phyloP scores from a whole-genome alignment of 2,329 filamentous ascomycete genomes.

The Sphaerulina musiva region DNA sequence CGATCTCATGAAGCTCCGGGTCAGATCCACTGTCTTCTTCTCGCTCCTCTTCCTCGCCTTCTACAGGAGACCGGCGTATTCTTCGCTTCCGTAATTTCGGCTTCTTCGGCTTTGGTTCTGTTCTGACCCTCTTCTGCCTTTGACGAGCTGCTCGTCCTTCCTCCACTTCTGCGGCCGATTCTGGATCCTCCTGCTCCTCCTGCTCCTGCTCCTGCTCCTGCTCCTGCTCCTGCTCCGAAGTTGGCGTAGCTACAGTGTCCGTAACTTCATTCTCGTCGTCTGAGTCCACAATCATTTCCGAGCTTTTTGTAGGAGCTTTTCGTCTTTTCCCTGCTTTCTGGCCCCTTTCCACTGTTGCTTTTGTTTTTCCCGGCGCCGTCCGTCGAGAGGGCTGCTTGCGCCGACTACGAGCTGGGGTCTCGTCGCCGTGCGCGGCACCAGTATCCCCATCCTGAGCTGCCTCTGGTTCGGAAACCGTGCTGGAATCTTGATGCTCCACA shows the following conservation, averaged over 20 bases:
- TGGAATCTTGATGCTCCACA: background rate
- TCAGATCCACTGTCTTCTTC: slow-evolving; percentile 26
- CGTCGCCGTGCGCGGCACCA: background rate
- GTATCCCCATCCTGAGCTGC: background rate
- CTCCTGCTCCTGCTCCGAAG: background rate
- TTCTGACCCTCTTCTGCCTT: slow-evolving; percentile 14
- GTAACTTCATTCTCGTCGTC: slow-evolving; percentile 18
- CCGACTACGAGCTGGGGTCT: slow-evolving; percentile 7
- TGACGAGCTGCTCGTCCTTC: slow-evolving; percentile 5
- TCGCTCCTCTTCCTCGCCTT: slow-evolving; percentile 11
- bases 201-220: background rate
- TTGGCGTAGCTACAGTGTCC: background rate
- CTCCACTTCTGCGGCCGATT: slow-evolving; percentile 2
- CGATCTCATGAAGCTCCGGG: slow-evolving; percentile 46
- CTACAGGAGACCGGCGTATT: slow-evolving; percentile 1
- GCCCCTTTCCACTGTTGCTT: slow-evolving; percentile 3
- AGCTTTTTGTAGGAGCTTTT: slow-evolving; percentile 14
- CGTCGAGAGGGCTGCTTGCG: slow-evolving; percentile 9
- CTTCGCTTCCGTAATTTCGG: slow-evolving; percentile 2
- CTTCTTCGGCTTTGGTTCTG: slow-evolving; percentile 13
- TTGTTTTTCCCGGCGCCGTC: background rate
- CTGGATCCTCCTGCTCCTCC: background rate
- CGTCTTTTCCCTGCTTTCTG: slow-evolving; percentile 8
- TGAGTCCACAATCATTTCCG: slow-evolving; percentile 17
- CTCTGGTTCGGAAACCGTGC: slow-evolving; percentile 16